Base-by-base conservation (phyloP, 345 rosid genomes). In the Melastoma malabathricum region DNA sequence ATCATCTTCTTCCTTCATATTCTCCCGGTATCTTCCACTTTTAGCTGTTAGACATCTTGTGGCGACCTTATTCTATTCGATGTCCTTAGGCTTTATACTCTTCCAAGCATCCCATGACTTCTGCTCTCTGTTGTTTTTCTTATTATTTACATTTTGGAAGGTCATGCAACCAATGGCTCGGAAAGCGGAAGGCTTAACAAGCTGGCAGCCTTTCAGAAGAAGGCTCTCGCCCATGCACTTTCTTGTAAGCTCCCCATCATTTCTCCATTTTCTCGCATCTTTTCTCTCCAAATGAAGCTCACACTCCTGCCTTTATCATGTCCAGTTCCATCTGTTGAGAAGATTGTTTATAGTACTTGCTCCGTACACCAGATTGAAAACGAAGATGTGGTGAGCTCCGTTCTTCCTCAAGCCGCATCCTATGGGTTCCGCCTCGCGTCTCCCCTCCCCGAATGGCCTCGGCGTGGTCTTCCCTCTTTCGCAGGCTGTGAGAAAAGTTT, bases 341-440 rank as follows among this genome's bases (percentile, higher is more conserved):
- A 65, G 69, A 62, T 90, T 49, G 96, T 80, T 15, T 90, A 90
- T 74, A 86, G 93, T 70, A 86, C 98, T 7, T 90, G 98, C 69
- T 90, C 98, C 49, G 63, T 90, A 58, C 73, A 82, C 72, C 96
- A 82, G 66, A 70, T 65, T 19, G 98, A 90, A 64, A 86, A 86
- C 23, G 96, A 90, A 75, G 94, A 82, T 59, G 98, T 90, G 6
- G 64, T 86, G 18, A 57, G 62, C 19, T 83, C 98, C 16, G 61
- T 82, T 46, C 59, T 86, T 43, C 78, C 92, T 16, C 18, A 74
- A 16, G 85, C 85, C 17, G 52, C 51, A 47, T 74, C 77, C 52
- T 57, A 29, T 6, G 94, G 98, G 18, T 86, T 86, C 55, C 44
- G 61, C 18, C 75, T 90, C 20, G 73, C 58, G 18, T 64, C 86